Evolutionary conservation across 176 grass and related monocot species (phyloP), one percentile per base, ranked within the genome.

Genomic region (Eragrostis curvula): DNA sequence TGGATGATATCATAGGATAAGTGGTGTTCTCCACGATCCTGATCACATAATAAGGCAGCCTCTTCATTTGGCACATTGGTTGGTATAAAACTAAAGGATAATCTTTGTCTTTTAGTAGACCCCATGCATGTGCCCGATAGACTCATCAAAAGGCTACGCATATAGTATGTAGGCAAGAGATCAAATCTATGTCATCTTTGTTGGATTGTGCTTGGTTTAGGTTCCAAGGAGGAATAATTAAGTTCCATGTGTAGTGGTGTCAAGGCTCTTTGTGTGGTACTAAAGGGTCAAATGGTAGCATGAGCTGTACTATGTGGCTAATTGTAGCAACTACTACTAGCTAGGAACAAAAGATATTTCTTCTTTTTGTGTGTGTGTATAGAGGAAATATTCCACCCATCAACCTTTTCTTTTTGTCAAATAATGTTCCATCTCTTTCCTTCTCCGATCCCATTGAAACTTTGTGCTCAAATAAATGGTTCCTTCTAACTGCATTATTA

Each of bases 401-500:
- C 50, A 2, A 64, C 70, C 57, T 81, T 77, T 89, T 49, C 47
- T 30, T 48, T 79, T 81, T 48, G 87, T 82, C 83, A 66, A 81
- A 81, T 24, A 36, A 85, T 72, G 72, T 74, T 45, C 50, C 43
- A 43, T 86, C 79, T 52, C 58, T 86, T 86, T 89, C 79, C 11
- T 52, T 36, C 5, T 59, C 32, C 3, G 32, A 36, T 36, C 4
- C 73, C 12, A 49, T 29, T 56, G 28, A 48, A 65, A 60, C 55
- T 85, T 57, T 73, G 58, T 25, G 52, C 13, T 32, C 14, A 21
- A 47, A 64, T 47, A 70, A 81, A 85, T 21, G 50, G 12, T 25
- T 84, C 73, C 49, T 82, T 86, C 46, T 46, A 43, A 78, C 63
- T 82, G 72, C 49, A 83, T 83, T 83, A 83, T 83, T 83, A 86